Evolutionary conservation across 2,329 filamentous ascomycete genomes (phyloP).

Genomic region (Claviceps humidiphila): DNA sequence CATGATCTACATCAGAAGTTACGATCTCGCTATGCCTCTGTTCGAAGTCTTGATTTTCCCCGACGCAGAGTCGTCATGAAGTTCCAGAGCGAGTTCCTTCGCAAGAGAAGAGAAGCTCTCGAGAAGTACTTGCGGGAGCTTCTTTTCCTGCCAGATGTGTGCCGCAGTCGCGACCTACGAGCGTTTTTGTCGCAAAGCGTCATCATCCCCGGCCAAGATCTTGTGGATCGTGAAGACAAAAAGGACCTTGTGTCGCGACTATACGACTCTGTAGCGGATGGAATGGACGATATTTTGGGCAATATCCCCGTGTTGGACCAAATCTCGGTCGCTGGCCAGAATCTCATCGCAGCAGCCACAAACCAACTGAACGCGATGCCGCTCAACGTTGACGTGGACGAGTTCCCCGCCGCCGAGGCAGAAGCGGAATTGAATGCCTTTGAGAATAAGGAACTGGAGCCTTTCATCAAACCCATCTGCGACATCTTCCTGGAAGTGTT

Average conservation of each 20-base stretch:
- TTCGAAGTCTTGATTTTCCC: constrained; percentile 83
- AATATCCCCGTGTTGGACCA: constrained; percentile 94
- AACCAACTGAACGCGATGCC: constrained; percentile 47
- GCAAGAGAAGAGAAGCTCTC: constrained; percentile 71
- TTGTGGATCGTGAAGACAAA: constrained; percentile 49
- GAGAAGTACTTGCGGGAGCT: constrained; percentile 77
- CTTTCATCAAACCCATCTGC: constrained; percentile 96
- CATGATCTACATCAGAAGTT: constrained; percentile 88
- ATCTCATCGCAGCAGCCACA: constrained; percentile 66
- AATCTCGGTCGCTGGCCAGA: constrained; percentile 83
- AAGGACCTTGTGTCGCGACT: constrained; percentile 86
- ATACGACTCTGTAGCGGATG: constrained; percentile 93
- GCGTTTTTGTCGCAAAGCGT: constrained; percentile 87
- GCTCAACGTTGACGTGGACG: constrained; percentile 37
- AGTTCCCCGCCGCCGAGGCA: constrained; percentile 53
- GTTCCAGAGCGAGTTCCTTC: constrained; percentile 86
- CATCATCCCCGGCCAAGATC: constrained; percentile 47
- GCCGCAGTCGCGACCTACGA: constrained; percentile 80
- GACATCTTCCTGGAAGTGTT: constrained; percentile 95
- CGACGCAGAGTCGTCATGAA: constrained; percentile 90
- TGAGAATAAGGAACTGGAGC: constrained; percentile 77
- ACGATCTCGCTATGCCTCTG: constrained; percentile 71
- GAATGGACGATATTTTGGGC: constrained; percentile 94
- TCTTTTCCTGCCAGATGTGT: constrained; percentile 79
- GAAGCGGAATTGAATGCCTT: constrained; percentile 91